These are phyloP conservation scores for Pueraria montana DNA, from an alignment of 306 rosid species.

Conservation along the genomic window DNA sequence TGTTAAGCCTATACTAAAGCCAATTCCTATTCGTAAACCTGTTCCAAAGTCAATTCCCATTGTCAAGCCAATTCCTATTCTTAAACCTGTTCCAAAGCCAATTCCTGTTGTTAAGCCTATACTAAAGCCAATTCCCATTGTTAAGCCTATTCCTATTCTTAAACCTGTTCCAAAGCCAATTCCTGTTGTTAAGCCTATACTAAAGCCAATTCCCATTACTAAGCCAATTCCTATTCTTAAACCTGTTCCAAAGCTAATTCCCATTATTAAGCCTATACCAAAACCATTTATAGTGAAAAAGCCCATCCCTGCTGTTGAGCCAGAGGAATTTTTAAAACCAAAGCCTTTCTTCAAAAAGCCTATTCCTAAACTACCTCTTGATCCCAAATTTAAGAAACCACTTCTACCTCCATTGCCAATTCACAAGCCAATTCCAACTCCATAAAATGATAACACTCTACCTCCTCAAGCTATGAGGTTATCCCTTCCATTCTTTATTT, in stretches of 20 bases:
- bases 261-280: constrained; percentile 34
- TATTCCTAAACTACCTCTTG: constrained; percentile 20
- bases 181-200: too few species aligned
- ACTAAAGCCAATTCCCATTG: too few species aligned
- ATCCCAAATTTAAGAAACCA: constrained; percentile 28
- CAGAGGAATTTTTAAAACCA: constrained; percentile 6
- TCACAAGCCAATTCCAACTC: constrained; percentile 38
- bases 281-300: constrained; percentile 21
- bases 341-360: constrained; percentile 28
- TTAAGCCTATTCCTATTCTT: too few species aligned
- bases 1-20: too few species aligned
- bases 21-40: too few species aligned
- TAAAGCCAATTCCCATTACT: too few species aligned
- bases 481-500: not conserved
- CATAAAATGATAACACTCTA: constrained; percentile 4
- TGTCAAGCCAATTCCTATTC: not conserved
- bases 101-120: too few species aligned
- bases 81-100: constrained; percentile 11
- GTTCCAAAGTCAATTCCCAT: not conserved
- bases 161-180: too few species aligned
- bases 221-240: too few species aligned
- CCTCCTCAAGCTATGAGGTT: not conserved
- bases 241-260: too few species aligned
- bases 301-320: not conserved
- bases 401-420: constrained; percentile 1